Percentiles rank a stretch among this genome's conserved stretches.
phyloP scores from a whole-genome alignment of 2,329 filamentous ascomycete genomes.

The Penicillium digitatum region DNA sequence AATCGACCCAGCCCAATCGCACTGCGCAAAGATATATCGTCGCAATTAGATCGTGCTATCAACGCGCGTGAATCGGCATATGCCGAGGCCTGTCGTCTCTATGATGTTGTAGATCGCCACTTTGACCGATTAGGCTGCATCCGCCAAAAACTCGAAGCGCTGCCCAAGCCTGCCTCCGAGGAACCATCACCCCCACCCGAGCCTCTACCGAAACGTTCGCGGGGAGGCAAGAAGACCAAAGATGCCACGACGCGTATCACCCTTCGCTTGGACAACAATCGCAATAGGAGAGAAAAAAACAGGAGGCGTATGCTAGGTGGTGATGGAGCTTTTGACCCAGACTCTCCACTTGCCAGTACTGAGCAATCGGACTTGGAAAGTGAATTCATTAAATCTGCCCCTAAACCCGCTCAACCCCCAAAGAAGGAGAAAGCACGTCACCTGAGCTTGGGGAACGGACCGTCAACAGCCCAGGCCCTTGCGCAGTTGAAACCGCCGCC shows the following conservation, averaged over 20 bases:
- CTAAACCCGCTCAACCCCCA: constrained; percentile 21
- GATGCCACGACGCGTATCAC: constrained; percentile 41
- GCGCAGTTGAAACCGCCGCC: constrained; percentile 58
- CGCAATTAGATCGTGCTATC: constrained; percentile 52
- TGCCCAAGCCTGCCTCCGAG: constrained; percentile 58
- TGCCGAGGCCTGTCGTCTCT: constrained; percentile 54
- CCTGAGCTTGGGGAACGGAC: constrained; percentile 17
- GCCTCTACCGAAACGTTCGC: constrained; percentile 36
- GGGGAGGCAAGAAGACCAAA: constrained; percentile 39
- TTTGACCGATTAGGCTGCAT: constrained; percentile 57
- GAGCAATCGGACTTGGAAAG: constrained; percentile 45
- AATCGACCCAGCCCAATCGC: constrained; percentile 50
- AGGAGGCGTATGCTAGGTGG: constrained; percentile 38
- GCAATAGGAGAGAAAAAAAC: constrained; percentile 28
- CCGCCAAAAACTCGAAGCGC: constrained; percentile 57
- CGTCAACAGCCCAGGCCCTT: constrained; percentile 60
- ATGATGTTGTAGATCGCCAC: constrained; percentile 56
- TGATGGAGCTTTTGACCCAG: constrained; percentile 40
- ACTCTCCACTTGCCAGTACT: constrained; percentile 46
- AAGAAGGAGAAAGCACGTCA: constrained; percentile 45
- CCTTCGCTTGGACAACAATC: constrained; percentile 37
- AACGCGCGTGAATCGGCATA: constrained; percentile 54
- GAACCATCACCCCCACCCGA: constrained; percentile 54
- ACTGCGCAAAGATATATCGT: constrained; percentile 56
- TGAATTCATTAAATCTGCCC: constrained; percentile 15